Evolutionary conservation across 1,139 yeast species (phyloP), one percentile per base, ranked within the genome.

Genomic region (Lodderomyces oxycetoniae): DNA sequence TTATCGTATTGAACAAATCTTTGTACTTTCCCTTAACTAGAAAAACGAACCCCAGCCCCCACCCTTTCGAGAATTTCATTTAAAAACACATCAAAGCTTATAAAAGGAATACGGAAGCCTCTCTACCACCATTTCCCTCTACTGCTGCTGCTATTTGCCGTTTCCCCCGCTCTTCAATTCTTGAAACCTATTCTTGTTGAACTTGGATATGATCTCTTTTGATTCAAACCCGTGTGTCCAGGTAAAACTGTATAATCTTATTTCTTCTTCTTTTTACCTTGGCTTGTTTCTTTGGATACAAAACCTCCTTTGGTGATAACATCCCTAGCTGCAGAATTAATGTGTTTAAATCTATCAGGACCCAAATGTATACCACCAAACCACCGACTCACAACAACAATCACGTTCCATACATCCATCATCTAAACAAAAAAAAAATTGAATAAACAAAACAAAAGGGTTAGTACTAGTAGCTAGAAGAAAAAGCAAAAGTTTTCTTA

Each of bases 271-370:
- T 7, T 19, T 10, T 10, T 19, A 10, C 10, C 37, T 47, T 45
- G 44, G 35, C 40, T 36, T 42, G 34, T 33, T 37, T 10, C 10
- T 7, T 19, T 10, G 9, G 7, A 10, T 19, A 46, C 42, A 30
- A 79, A 75, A 0, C 75, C 77, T 1, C 87, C 94, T 37, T 63
- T 70, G 1, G 81, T 60, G 1, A 91, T 68, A 0, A 88, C 96
- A 36, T 88, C 93, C 48, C 97, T 65, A 0, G 97, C 93, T 1
- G 87, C 77, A 3, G 89, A 71, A 49, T 89, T 91, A 40, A 91
- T 93, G 55, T 91, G 98, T 50, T 85, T 88, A 64, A 91, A 91
- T 42, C 96, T 63, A 53, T 87, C 96, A 0, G 97, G 93, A 0
- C 98, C 98, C 19, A 91, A 59, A 44, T 83, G 95, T 0, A 74